Conservation (phyloP, 2,329 filamentous ascomycete species). For the Nannizziopsis arthrosporioides region DNA sequence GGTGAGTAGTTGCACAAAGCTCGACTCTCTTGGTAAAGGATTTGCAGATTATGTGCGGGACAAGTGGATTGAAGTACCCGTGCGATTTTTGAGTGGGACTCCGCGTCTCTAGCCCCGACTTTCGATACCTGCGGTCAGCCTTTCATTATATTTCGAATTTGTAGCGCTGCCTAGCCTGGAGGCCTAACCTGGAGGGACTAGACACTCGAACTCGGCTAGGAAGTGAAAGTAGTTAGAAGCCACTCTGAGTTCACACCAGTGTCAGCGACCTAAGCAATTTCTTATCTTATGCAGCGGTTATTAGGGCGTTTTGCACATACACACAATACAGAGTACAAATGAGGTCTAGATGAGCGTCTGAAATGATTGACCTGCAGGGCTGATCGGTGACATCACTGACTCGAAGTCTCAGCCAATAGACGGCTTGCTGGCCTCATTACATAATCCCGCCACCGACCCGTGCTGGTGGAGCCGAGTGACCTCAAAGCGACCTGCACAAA, state of each 20-base stretch:
- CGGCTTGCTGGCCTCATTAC: neutral
- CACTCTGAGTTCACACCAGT: too few species aligned
- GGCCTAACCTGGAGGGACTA: too few species aligned
- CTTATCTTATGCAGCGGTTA: too few species aligned
- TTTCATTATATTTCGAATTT: neutral
- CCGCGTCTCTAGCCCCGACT: neutral
- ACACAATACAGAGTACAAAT: too few species aligned
- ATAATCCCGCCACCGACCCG: neutral
- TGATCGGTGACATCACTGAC: constrained; percentile 1
- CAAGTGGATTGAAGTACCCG: constrained; percentile 33
- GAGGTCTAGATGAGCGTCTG: neutral
- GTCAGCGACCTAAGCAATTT: too few species aligned
- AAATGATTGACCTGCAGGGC: neutral
- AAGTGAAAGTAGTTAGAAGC: too few species aligned
- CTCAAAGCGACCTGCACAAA: neutral
- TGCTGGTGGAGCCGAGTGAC: neutral
- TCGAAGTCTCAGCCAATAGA: neutral
- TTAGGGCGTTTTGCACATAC: too few species aligned
- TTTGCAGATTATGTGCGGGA: constrained; percentile 41
- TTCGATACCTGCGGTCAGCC: neutral
- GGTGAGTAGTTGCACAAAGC: constrained; percentile 31
- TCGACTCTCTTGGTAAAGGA: constrained; percentile 5
- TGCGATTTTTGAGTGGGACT: constrained; percentile 11
- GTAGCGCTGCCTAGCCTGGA: too few species aligned
- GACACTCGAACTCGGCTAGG: too few species aligned